Evolutionary conservation across 1,139 yeast genomes (phyloP).

Genomic region (Sugiyamaella grinbergsii): DNA sequence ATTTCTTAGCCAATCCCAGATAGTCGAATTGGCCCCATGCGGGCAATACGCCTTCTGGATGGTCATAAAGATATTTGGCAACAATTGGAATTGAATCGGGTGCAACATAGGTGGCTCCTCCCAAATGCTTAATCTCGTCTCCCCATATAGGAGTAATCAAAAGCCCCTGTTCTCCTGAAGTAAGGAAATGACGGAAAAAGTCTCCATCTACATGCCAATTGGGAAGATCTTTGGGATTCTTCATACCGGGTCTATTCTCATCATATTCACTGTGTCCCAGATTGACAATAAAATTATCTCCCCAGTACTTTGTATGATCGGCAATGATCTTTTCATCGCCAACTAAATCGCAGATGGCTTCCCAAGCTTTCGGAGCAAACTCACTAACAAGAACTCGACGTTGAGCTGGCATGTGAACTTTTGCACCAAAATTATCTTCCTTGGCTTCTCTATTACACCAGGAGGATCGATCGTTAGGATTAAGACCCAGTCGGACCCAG

Average conservation of each 20-base stretch:
- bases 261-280: conserved; percentile 18
- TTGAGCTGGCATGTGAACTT: conserved; percentile 22
- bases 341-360: conserved; percentile 19
- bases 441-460: conserved; percentile 20
- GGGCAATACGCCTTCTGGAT: conserved; percentile 22
- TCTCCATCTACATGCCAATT: conserved; percentile 25
- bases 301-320: conserved; percentile 21
- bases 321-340: conserved; percentile 18
- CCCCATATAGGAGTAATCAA: conserved; percentile 23
- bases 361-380: conserved; percentile 25
- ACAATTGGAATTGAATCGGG: conserved; percentile 23
- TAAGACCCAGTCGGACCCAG: conserved; percentile 21
- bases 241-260: conserved; percentile 6
- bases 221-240: conserved; percentile 17
- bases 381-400: conserved; percentile 16
- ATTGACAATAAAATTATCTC: conserved; percentile 22
- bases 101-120: conserved; percentile 22
- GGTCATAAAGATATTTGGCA: conserved; percentile 18
- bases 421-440: conserved; percentile 17
- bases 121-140: conserved; percentile 21
- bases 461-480: conserved; percentile 19
- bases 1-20: conserved; percentile 18
- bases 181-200: conserved; percentile 21
- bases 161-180: conserved; percentile 22
- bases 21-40: conserved; percentile 17